Evolutionary conservation across 371 early-diverging fungal genomes (phyloP), one percentile per base, ranked within the genome.

Genomic region (Blakeslea trispora): DNA sequence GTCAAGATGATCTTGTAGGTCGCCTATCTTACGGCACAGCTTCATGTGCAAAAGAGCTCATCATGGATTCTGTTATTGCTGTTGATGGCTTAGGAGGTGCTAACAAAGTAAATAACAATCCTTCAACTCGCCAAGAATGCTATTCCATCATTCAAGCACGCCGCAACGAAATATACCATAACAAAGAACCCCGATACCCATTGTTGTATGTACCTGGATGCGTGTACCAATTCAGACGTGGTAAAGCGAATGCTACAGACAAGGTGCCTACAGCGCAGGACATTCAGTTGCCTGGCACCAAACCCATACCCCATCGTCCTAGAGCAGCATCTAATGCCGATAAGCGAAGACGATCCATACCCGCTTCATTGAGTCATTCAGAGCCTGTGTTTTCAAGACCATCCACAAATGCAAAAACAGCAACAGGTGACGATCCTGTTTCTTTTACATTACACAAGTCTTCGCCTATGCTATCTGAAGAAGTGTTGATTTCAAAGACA

Each of bases 1-100:
- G 84, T 44, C 85, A 83, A 21, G 89, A 90, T 53, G 93, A 93
- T 64, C 61, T 91, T 18, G 89, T 92, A 9, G 86, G 81, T 23
- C 80, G 91, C 10, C 57, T 91, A 31, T 87, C 86, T 32, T 93
- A 92, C 61, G 93, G 93, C n/a, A 83, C 79, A 0, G 79, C 79
- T 1, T 67, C 69, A 49, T 68, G 74, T 18, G 62, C 71, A 22
- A 75, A 76, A 50, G 79, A 79, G 46, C 52, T 79, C 17, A 71
- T 79, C 32, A 76, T 79, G 76, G 76, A 76, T 45, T 61, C 79
- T 1, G 43, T 72, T 18, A 76, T 68, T 51, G 74, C 76, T 0
- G 72, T 66, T 0, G 79, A 79, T 39, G 76, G 71, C 6, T 39
- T 79, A n/a, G 79, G 79, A 14, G 79, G 76, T 9, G 59, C 61